phyloP scores from a whole-genome alignment of 2,329 filamentous ascomycete genomes.

The Setomelanomma holmii region DNA sequence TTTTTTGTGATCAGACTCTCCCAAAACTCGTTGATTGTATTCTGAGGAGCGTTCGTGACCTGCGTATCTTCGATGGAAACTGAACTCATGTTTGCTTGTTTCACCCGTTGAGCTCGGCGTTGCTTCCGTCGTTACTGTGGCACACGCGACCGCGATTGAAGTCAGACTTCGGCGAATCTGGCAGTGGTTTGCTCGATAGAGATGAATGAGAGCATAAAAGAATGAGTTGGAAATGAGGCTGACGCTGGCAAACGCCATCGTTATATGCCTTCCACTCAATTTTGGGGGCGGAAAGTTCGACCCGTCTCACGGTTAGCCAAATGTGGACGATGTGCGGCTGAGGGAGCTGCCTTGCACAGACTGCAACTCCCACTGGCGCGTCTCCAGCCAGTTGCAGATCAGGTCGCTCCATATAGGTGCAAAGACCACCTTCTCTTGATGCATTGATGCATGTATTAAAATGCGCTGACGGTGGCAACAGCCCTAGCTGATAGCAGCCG shows the following conservation, averaged over 20 bases:
- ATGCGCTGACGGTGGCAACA: background rate
- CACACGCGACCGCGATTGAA: background rate
- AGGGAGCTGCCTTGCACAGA: constrained; percentile 1
- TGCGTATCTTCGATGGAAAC: constrained; percentile 23
- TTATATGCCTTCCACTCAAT: constrained; percentile 5
- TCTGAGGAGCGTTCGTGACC: constrained; percentile 59
- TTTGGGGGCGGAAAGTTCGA: constrained; percentile 15
- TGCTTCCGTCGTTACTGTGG: background rate
- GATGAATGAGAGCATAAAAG: background rate
- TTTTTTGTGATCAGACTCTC: constrained; percentile 69
- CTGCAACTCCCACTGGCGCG: background rate
- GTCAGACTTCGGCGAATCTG: too few species aligned
- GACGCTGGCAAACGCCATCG: background rate
- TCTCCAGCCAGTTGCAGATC: background rate
- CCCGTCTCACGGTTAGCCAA: constrained; percentile 9
- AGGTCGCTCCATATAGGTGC: background rate
- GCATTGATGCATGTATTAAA: background rate
- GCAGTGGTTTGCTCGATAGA: too few species aligned
- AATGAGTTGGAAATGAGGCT: background rate
- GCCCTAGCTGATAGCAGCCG: background rate
- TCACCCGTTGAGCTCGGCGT: background rate
- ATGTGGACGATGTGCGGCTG: constrained; percentile 18
- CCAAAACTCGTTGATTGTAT: constrained; percentile 75
- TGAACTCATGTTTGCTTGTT: constrained; percentile 22
- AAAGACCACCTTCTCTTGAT: background rate